Conservation (phyloP, 768 basidiomycete genomes). For the Tulasnella sp. region DNA sequence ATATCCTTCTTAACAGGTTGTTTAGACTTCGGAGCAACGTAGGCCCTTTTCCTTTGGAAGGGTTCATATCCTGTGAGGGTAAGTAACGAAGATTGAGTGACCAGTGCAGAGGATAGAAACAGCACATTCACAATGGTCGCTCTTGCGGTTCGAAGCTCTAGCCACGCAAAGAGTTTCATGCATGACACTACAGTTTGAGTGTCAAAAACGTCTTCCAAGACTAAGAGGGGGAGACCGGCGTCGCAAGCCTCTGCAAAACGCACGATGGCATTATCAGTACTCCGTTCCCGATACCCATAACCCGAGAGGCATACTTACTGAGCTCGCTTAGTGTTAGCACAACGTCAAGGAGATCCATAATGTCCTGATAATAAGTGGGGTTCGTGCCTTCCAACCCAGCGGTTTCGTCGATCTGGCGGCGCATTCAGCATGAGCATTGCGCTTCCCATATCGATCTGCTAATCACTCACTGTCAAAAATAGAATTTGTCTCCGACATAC, state of each 20-base stretch:
- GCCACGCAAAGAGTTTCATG: conserved; percentile 79
- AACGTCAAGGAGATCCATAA: conserved; percentile 56
- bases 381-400: conserved; percentile 41
- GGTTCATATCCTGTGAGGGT: conserved; percentile 46
- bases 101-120: neutral
- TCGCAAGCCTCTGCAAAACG: conserved; percentile 57
- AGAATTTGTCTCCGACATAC: conserved; percentile 60
- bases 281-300: neutral
- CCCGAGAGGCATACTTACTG: conserved; percentile 33
- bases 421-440: neutral
- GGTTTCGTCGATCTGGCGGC: conserved; percentile 53
- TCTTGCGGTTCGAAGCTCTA: conserved; percentile 55
- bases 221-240: conserved; percentile 52
- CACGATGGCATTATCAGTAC: neutral
- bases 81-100: neutral
- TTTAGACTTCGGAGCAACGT: conserved; percentile 74
- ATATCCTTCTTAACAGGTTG: conserved; percentile 72
- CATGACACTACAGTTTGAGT: conserved; percentile 76
- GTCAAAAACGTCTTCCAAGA: conserved; percentile 74
- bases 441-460: neutral
- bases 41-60: conserved; percentile 80
- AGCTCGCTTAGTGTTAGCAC: conserved; percentile 65
- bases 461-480: conserved; percentile 47
- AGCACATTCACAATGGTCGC: conserved; percentile 36
- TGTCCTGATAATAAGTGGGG: conserved; percentile 46